A percentile compares a stretch with the other conserved stretches of the same genome.
Evolutionary conservation across 192 early-diverging fungal genomes (phyloP).

Genomic region (Chytriomyces sp.): DNA sequence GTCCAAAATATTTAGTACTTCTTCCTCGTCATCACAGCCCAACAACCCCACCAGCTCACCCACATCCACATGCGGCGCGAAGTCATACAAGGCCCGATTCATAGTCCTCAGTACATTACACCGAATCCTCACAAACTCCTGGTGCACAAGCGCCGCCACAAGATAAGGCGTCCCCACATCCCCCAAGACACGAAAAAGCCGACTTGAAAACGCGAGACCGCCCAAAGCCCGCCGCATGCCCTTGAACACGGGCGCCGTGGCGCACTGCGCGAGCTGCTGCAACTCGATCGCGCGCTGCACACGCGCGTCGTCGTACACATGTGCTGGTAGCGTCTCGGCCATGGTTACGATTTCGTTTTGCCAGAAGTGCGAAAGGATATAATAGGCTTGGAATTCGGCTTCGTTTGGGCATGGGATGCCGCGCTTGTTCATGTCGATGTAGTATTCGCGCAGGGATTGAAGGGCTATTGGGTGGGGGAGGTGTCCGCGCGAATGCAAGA

Average conservation of each 20-base stretch:
- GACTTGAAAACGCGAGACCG: constrained; percentile 60
- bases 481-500: not conserved
- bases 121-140: constrained; percentile 74
- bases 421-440: constrained; percentile 69
- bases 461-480: constrained; percentile 58
- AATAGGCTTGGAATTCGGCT: constrained; percentile 89
- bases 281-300: constrained; percentile 75
- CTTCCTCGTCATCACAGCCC: constrained; percentile 62
- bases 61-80: constrained; percentile 44
- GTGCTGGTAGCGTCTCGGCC: constrained; percentile 57
- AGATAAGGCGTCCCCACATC: constrained; percentile 65
- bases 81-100: constrained; percentile 53
- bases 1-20: constrained; percentile 40
- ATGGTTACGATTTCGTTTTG: constrained; percentile 72
- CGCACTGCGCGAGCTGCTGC: constrained; percentile 51
- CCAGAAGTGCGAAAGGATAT: constrained; percentile 73
- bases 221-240: constrained; percentile 40
- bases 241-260: not conserved
- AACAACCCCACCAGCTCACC: constrained; percentile 57
- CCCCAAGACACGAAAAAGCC: constrained; percentile 73
- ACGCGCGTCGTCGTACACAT: constrained; percentile 53
- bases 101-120: constrained; percentile 73
- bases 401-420: constrained; percentile 70
- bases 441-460: constrained; percentile 82
- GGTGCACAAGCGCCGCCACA: constrained; percentile 77